These are phyloP conservation scores for Sordariomycetes sp. DNA, from an alignment of 2,329 filamentous ascomycete genomes.

Conservation along the genomic window DNA sequence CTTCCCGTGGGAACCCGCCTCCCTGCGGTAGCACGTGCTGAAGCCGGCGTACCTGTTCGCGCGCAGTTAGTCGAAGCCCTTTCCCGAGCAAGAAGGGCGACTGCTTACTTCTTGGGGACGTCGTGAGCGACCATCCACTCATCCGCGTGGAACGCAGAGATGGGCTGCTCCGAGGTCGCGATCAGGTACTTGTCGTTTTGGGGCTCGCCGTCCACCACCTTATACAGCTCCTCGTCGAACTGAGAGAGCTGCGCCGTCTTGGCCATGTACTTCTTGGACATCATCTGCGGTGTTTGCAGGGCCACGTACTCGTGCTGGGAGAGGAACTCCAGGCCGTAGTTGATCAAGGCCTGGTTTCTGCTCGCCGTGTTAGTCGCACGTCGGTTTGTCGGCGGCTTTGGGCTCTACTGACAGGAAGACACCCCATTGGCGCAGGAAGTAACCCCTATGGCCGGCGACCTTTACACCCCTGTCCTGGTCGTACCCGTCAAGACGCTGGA, in stretches of 20 bases:
- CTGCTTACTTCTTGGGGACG: conserved; percentile 67
- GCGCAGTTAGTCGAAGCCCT: background rate
- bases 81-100: background rate
- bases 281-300: conserved; percentile 84
- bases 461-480: conserved; percentile 90
- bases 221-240: conserved; percentile 97
- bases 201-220: conserved; percentile 80
- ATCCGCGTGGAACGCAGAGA: conserved; percentile 83
- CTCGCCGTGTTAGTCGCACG: conserved; percentile 1
- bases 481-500: conserved; percentile 79
- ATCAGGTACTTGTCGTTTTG: conserved; percentile 73
- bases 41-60: conserved; percentile 75
- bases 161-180: conserved; percentile 87
- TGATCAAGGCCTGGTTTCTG: conserved; percentile 77
- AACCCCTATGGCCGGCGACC: conserved; percentile 87
- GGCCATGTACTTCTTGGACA: conserved; percentile 91
- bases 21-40: conserved; percentile 90
- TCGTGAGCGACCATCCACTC: conserved; percentile 85
- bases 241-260: conserved; percentile 96
- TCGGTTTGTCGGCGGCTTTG: background rate
- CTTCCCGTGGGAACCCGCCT: conserved; percentile 75
- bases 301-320: conserved; percentile 70
- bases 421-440: conserved; percentile 84
- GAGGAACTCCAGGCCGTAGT: conserved; percentile 89
- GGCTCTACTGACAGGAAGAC: conserved; percentile 54